These are phyloP conservation scores for Begonia masoniana DNA, from an alignment of 306 rosid species.

Conservation along the genomic window DNA sequence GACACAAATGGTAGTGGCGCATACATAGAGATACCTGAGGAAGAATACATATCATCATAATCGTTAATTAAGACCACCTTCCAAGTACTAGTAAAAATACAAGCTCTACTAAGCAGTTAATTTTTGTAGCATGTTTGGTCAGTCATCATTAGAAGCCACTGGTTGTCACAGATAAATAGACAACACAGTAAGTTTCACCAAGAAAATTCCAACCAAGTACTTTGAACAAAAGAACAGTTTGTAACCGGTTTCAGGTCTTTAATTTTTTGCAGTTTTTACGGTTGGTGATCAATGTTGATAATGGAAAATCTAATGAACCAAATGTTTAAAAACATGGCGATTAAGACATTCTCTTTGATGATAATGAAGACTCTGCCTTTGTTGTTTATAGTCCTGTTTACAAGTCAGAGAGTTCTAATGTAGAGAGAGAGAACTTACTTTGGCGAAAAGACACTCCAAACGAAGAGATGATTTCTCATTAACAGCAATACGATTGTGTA, in stretches of 20 bases:
- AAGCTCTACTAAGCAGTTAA: background rate
- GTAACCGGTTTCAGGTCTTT: background rate
- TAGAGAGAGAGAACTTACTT: conserved; percentile 49
- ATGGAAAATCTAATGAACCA: background rate
- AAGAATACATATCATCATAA: conserved; percentile 7
- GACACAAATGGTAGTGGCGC: conserved; percentile 55
- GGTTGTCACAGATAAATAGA: background rate
- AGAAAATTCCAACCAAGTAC: too few relatives aligned
- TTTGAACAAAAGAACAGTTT: too few relatives aligned
- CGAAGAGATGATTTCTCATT: conserved; percentile 92
- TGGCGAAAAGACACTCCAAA: conserved; percentile 96
- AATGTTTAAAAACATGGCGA: background rate
- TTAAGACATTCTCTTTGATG: background rate
- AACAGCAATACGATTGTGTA: conserved; percentile 58
- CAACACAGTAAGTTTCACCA: too few relatives aligned
- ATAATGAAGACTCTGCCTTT: background rate
- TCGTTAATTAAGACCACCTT: conserved; percentile 2
- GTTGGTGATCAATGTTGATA: background rate
- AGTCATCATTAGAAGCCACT: background rate
- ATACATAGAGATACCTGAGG: conserved; percentile 67
- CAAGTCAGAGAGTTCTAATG: background rate
- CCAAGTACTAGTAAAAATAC: background rate
- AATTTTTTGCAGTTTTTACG: background rate
- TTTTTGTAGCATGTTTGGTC: too few relatives aligned
- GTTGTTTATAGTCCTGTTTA: background rate